Evolutionary conservation across 1,139 yeast species (phyloP), one percentile per base, ranked within the genome.

Genomic region (Magnusiomyces ingens): DNA sequence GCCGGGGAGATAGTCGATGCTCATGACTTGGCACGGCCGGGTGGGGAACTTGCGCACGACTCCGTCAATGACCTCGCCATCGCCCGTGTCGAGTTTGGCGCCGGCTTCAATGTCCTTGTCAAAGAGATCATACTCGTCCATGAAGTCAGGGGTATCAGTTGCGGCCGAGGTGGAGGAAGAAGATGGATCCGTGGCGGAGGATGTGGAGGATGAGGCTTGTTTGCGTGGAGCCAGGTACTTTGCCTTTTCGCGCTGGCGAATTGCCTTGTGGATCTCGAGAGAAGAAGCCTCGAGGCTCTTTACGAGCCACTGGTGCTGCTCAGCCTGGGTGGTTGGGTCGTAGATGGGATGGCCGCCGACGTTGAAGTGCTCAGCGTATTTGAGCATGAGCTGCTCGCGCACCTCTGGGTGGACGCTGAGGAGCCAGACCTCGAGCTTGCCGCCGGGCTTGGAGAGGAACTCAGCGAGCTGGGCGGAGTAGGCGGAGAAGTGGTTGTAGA

Each of bases 21-120:
- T 45, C 48, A 45, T 29, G 12, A 45, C 48, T n/a, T 45, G 48
- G 40, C 48, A 45, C 10, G 48, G 48, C 22, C 48, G 48, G 13
- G 48, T 45, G 13, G 48, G 48, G 19, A 45, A 45, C 48, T 45
- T 45, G 21, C 48, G 37, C 10, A 45, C 22, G 18, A 45, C 17
- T 3, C 32, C 48, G 4, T 43, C 45, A 12, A 43, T 12, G 35
- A 43, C 45, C 17, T 43, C 45, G 17, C 45, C 45, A 21, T 43
- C 45, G 17, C 45, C 45, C 2, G 45, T 43, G 32, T 43, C 45
- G 3, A 43, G 35, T 15, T 43, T 43, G 12, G 45, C 45, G 19
- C 45, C 45, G 12, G 45, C 45, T 4, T 26, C 22, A 18, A 26
- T 43, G 35, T 43, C 45, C 45, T 43, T 43, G 15, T 43, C 45